These are phyloP conservation scores for Naematelia encephala DNA, from an alignment of 768 basidiomycete species.

Conservation along the genomic window DNA sequence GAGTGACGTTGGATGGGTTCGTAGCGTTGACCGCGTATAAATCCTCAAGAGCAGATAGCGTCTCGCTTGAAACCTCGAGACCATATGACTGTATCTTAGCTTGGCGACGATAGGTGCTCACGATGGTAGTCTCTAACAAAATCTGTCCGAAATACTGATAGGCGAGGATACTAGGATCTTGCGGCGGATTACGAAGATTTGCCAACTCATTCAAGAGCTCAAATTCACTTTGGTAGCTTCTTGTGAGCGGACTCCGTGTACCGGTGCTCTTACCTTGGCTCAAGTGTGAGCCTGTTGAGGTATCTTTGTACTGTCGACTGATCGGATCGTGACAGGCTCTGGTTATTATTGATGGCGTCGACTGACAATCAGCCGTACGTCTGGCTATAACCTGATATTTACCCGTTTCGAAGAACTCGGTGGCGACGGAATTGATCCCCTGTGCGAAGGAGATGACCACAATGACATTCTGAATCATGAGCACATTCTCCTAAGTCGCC, in stretches of 20 bases:
- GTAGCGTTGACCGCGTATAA: constrained; percentile 28
- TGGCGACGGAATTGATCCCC: constrained; percentile 17
- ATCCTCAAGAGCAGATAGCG: constrained; percentile 12
- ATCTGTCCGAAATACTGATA: constrained; percentile 39
- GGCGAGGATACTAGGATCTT: not conserved
- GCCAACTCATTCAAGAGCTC: constrained; percentile 2
- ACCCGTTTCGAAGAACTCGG: constrained; percentile 5
- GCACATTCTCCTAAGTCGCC: not conserved
- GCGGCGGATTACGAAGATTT: not conserved
- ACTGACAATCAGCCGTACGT: constrained; percentile 2
- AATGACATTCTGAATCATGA: constrained; percentile 24
- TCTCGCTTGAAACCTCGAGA: constrained; percentile 18
- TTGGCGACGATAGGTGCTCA: not conserved
- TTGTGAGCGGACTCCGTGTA: not conserved
- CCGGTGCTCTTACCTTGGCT: constrained; percentile 16
- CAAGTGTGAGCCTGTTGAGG: constrained; percentile 12
- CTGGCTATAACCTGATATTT: not conserved
- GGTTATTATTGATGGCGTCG: not conserved
- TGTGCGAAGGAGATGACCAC: constrained; percentile 23
- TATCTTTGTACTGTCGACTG: not conserved
- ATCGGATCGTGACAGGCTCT: not conserved
- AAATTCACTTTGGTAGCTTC: not conserved
- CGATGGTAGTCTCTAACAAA: constrained; percentile 6
- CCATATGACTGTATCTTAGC: constrained; percentile 22
- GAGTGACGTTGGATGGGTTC: constrained; percentile 5